Conservation (phyloP, 2,329 filamentous ascomycete species). For the Herpotrichia juniperi region DNA sequence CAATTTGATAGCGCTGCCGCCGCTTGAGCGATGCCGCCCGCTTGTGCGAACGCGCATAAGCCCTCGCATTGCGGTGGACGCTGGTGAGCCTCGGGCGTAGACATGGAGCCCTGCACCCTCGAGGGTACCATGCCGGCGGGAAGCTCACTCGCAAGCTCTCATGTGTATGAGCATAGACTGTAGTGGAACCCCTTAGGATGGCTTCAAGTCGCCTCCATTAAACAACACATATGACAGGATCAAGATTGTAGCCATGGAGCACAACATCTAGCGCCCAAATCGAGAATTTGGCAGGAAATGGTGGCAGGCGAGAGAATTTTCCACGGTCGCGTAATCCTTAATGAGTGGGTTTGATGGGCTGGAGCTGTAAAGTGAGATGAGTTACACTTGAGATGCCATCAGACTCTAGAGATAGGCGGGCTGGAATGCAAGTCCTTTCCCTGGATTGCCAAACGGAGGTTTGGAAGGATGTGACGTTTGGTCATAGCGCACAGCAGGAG, state of each 20-base stretch:
- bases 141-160: constrained; percentile 34
- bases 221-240: constrained; percentile 6
- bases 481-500: constrained; percentile 17
- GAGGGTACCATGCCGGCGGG: constrained; percentile 36
- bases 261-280: constrained; percentile 7
- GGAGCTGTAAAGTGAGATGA: constrained; percentile 8
- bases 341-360: constrained; percentile 6
- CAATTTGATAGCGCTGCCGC: constrained; percentile 24
- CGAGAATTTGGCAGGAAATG: constrained; percentile 11
- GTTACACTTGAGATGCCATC: constrained; percentile 32
- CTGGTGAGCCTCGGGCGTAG: constrained; percentile 40
- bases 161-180: constrained; percentile 29
- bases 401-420: constrained; percentile 20
- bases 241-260: constrained; percentile 18
- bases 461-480: constrained; percentile 18
- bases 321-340: constrained; percentile 13
- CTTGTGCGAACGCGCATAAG: constrained; percentile 39
- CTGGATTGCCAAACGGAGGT: constrained; percentile 6
- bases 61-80: constrained; percentile 40
- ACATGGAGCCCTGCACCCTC: constrained; percentile 27
- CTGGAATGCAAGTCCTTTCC: constrained; percentile 14
- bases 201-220: constrained; percentile 1
- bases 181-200: constrained; percentile 12
- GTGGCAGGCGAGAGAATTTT: constrained; percentile 20
- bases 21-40: no score